Base-by-base conservation (phyloP, 805 yeast species). In the Isabelozyma rhagii region DNA sequence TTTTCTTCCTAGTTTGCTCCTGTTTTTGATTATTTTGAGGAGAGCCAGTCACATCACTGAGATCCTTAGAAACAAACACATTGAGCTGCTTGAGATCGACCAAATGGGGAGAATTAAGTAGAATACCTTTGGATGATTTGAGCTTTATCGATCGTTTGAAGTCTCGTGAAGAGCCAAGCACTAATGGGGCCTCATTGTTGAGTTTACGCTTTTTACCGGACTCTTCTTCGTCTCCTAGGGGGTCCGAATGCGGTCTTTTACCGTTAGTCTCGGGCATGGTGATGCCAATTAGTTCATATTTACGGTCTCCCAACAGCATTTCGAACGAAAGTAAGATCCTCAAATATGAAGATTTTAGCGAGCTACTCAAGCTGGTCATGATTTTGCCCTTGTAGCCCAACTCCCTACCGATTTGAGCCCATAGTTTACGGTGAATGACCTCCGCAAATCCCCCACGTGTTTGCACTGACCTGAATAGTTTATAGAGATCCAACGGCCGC, bases 381-480 rank as follows among this genome's bases (percentile, higher is more conserved):
- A 84, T 82, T 55, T 82, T 78, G 2, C 89, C 90, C 31, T 82
- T 78, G 61, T 84, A 87, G 0, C 96, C 96, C 45, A 89, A 68
- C 57, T 88, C 96, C 48, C 91, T 74, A 11, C 93, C 93, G 8
- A 89, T 79, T 59, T 87, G 90, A 1, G 90, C 90, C 97, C 96
- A 89, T 43, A 81, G 71, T 58, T 87, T 86, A 49, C 78, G 78
- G 48, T 76, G 65, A 43, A 86, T 79, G n/a, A 89, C 91, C 9
- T 67, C 73, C 9, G 74, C 72, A 60, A 75, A 83, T 0, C 96
- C 96, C 15, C 94, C 94, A 51, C 86, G 71, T 14, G 79, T 61
- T 15, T 77, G 69, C 1, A 89, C 94, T 11, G 81, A 74, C 39
- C 77, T 69, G 55, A 80, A 77, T 39, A 88, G 65, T 41, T 80